phyloP scores from a whole-genome alignment of 2,329 filamentous ascomycete species.

The Hysterium pulicare region DNA sequence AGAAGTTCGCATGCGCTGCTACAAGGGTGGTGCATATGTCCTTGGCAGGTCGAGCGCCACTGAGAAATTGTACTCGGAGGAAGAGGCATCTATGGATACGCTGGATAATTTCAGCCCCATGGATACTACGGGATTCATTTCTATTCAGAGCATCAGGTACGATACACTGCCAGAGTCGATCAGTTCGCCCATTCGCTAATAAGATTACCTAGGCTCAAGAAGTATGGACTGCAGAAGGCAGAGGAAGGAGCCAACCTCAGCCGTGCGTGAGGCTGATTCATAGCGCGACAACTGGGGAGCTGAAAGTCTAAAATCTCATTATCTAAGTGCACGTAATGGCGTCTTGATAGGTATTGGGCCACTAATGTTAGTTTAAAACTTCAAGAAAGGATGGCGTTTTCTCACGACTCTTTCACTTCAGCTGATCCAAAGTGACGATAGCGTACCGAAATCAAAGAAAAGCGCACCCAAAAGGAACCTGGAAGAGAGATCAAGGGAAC shows the following conservation, averaged over 20 bases:
- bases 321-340: too few relatives aligned
- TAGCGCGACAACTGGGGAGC: too few relatives aligned
- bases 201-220: constrained; percentile 41
- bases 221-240: constrained; percentile 37
- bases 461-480: too few relatives aligned
- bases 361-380: too few relatives aligned
- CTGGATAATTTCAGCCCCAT: constrained; percentile 64
- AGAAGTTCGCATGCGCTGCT: constrained; percentile 59
- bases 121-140: constrained; percentile 67
- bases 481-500: too few relatives aligned
- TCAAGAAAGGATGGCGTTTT: too few relatives aligned
- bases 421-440: too few relatives aligned
- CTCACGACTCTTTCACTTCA: too few relatives aligned
- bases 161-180: not conserved
- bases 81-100: constrained; percentile 67
- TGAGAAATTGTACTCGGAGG: constrained; percentile 66
- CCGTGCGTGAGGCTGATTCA: constrained; percentile 1
- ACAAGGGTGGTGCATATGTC: constrained; percentile 64
- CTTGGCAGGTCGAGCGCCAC: constrained; percentile 60
- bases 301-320: too few relatives aligned
- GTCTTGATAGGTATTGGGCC: too few relatives aligned
- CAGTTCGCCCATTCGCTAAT: constrained; percentile 1
- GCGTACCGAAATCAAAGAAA: too few relatives aligned
- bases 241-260: constrained; percentile 25
- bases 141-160: constrained; percentile 61